Percentiles rank a stretch among this genome's conserved stretches.
These are phyloP conservation scores for Ogataea allantospora DNA, from an alignment of 805 yeast genomes.

Conservation along the genomic window DNA sequence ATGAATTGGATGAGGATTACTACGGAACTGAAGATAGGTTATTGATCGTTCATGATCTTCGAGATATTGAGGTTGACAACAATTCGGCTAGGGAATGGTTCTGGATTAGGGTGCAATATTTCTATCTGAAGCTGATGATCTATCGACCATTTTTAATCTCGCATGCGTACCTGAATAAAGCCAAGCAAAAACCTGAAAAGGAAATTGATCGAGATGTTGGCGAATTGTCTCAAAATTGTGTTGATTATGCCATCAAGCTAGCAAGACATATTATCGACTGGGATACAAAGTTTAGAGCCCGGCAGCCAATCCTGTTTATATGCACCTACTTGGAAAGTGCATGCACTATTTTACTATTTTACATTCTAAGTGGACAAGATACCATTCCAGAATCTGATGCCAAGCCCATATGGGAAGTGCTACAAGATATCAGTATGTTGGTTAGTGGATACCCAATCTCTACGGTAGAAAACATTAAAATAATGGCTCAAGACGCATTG, in stretches of 20 bases:
- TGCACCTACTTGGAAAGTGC: neutral
- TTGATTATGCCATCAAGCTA: neutral
- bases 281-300: constrained; percentile 9
- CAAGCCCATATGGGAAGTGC: no score
- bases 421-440: neutral
- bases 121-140: constrained; percentile 25
- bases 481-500: neutral
- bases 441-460: neutral
- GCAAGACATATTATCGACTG: neutral
- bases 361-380: neutral
- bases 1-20: neutral
- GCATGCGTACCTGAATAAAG: constrained; percentile 22
- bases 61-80: neutral
- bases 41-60: no score
- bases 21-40: neutral
- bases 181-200: constrained; percentile 19
- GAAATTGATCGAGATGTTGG: neutral
- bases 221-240: neutral
- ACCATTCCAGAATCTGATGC: neutral
- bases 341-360: constrained; percentile 12
- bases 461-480: neutral
- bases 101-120: constrained; percentile 29
- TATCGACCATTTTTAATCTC: constrained; percentile 27
- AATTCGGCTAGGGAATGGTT: constrained; percentile 23
- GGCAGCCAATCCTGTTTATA: neutral